phyloP scores from a whole-genome alignment of 495 filamentous ascomycete species.

The Aspergillus heteromorphus region DNA sequence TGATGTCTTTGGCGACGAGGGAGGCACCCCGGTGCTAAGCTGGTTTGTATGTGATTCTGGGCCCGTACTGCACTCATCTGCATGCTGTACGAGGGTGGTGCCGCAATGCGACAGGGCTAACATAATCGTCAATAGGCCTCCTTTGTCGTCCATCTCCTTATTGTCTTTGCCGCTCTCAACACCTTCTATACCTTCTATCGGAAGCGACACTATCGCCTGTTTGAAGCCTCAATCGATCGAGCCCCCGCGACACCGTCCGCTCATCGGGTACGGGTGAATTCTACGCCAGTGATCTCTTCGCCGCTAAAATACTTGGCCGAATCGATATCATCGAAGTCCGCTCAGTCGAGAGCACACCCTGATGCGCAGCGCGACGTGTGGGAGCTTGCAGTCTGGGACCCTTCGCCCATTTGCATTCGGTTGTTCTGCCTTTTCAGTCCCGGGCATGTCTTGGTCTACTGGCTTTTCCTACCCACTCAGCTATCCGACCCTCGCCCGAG shows the following conservation, averaged over 20 bases:
- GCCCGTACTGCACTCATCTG: constrained; percentile 56
- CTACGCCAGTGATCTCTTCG: constrained; percentile 71
- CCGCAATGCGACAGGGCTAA: constrained; percentile 1
- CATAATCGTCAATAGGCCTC: constrained; percentile 46
- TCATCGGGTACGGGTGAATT: constrained; percentile 83
- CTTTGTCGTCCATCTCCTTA: constrained; percentile 62
- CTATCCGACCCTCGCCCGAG: constrained; percentile 73
- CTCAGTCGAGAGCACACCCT: constrained; percentile 75
- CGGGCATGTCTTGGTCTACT: constrained; percentile 83
- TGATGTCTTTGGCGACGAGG: constrained; percentile 80
- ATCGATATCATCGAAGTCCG: constrained; percentile 54
- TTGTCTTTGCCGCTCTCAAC: constrained; percentile 61
- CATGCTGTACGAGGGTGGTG: not conserved
- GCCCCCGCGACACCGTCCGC: constrained; percentile 78
- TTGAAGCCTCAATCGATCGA: constrained; percentile 74
- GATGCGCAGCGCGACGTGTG: constrained; percentile 85
- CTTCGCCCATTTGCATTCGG: constrained; percentile 71
- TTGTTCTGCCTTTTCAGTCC: constrained; percentile 91
- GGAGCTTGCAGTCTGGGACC: constrained; percentile 93
- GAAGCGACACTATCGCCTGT: constrained; percentile 83
- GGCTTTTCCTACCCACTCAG: constrained; percentile 74
- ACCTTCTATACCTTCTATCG: constrained; percentile 77
- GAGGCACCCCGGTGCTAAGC: constrained; percentile 58
- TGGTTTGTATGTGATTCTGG: constrained; percentile 70
- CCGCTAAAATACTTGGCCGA: constrained; percentile 71